Evolutionary conservation across 352 stramenopile genomes (phyloP), one percentile per base, ranked within the genome.

Genomic region (Thraustochytrium striatum): DNA sequence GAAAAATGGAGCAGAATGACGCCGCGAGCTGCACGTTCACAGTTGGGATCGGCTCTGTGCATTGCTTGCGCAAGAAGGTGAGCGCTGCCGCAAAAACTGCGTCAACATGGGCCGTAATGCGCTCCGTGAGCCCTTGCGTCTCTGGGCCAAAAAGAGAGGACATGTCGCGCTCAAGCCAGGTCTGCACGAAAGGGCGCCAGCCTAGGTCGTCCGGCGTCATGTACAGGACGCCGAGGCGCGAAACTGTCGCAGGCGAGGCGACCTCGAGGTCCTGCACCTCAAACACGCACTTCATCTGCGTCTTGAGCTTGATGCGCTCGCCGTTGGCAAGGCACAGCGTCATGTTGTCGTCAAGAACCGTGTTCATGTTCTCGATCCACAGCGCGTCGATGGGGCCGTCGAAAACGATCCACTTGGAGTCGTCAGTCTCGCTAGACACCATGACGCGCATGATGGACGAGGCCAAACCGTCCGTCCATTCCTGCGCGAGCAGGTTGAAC

Each of bases 281-380:
- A 78, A 92, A 97, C 61, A 97, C 93, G 86, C 97, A 94, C 19
- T 69, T 85, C 84, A 92, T 97, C 79, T 97, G 89, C 0, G 86
- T 89, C 75, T 97, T 91, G 57, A 98, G 83, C 1, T 92, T 90
- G 75, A 98, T 98, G 19, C 93, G 92, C 81, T 98, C 93, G 25
- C 93, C 93, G 79, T 98, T 98, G 2, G 93, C 93, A 2, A 98
- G 82, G 3, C 93, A 98, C 0, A 98, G 85, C 57, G 97, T 82
- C 81, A 95, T 96, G 85, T 97, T 98, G 81, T 97, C 93, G 57
- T 97, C 94, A 92, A 98, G 97, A 61, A 98, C 93, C 33, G 90
- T 96, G 86, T 98, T 98, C 92, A 98, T 97, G 79, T 97, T 97
- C 85, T 98, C 94, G 61, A 98, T 93, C 94, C 94, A 98, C 21